A percentile compares a stretch with the other conserved stretches of the same genome.
These are phyloP conservation scores for Fusarium secorum DNA, from an alignment of 2,329 filamentous ascomycete species.

Conservation along the genomic window DNA sequence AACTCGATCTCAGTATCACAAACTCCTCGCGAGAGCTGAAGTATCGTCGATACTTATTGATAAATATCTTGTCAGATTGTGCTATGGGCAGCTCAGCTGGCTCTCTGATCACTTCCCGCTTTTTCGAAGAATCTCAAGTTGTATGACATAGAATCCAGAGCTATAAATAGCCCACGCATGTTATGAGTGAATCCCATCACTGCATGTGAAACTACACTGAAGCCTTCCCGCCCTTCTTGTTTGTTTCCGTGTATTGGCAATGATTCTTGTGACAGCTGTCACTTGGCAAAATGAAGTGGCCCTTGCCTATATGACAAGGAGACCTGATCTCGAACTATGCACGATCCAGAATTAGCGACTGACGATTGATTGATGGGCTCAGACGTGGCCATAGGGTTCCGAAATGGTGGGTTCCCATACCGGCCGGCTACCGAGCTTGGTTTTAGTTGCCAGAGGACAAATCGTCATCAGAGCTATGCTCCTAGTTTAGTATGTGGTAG, in stretches of 20 bases:
- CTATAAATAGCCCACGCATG: background rate
- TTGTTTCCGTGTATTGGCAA: background rate
- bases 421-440: constrained; percentile 3
- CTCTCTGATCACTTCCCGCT: background rate
- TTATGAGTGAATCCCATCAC: constrained; percentile 4
- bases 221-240: constrained; percentile 10
- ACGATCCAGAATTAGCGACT: constrained; percentile 15
- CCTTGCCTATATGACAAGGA: background rate
- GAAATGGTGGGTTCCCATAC: constrained; percentile 12
- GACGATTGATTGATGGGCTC: background rate
- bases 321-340: background rate
- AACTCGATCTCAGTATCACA: background rate
- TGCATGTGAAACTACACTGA: constrained; percentile 4
- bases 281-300: constrained; percentile 17
- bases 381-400: constrained; percentile 5
- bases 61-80: background rate
- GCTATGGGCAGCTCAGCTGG: background rate
- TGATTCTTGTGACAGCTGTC: constrained; percentile 1
- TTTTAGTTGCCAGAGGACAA: background rate
- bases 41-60: background rate
- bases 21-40: background rate
- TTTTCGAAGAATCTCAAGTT: background rate
- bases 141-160: background rate
- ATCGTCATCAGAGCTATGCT: background rate
- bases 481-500: background rate